A percentile compares a stretch with the other conserved stretches of the same genome.
Evolutionary conservation across 208 protist species (phyloP).

Genomic region (Zelonia costaricensis): DNA sequence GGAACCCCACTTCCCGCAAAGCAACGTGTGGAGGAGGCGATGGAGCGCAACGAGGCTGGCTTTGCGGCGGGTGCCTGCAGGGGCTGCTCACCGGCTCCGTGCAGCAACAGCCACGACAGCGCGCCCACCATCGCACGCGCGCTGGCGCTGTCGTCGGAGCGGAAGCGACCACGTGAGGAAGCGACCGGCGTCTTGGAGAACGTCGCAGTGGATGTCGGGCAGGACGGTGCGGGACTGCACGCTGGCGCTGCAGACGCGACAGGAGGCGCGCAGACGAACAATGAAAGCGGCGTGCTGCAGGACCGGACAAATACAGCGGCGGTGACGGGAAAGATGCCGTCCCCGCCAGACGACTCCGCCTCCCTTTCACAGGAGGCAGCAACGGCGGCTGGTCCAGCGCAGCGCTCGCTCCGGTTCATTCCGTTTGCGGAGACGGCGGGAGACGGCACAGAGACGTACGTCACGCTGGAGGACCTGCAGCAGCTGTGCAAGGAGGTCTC

Average conservation of each 20-base stretch:
- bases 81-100: background rate
- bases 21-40: background rate
- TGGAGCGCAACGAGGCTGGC: conserved; percentile 4
- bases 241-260: no score
- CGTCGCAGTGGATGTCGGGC: no score
- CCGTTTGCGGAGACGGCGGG: conserved; percentile 46
- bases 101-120: background rate
- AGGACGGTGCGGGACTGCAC: background rate
- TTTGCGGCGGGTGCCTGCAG: conserved; percentile 1
- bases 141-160: conserved; percentile 20
- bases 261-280: background rate
- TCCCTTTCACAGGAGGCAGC: no score
- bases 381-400: background rate
- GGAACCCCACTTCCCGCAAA: conserved; percentile 17
- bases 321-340: background rate
- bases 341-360: no score
- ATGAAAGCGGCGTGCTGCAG: background rate
- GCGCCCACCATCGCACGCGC: conserved; percentile 19
- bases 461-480: conserved; percentile 62
- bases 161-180: conserved; percentile 29
- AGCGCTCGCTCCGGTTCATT: conserved; percentile 38
- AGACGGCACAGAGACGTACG: conserved; percentile 41
- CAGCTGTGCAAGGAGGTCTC: conserved; percentile 57
- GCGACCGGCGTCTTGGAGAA: no score
- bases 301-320: conserved; percentile 7